A percentile compares a stretch with the other conserved stretches of the same genome.
Evolutionary conservation across 257 asterid genomes (phyloP).

Genomic region (Lycium ferocissimum): DNA sequence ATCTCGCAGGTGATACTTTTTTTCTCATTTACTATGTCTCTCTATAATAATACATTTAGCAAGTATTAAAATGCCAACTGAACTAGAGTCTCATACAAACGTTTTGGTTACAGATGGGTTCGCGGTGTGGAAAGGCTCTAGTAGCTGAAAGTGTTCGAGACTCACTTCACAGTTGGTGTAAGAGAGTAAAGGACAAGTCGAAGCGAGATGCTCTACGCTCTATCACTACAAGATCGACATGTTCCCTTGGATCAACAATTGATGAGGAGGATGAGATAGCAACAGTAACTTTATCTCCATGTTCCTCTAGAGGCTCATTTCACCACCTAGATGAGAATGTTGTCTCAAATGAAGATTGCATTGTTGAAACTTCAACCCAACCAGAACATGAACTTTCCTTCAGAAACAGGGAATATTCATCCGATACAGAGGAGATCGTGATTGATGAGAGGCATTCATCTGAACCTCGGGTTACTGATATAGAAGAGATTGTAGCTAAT

Average conservation of each 20-base stretch:
- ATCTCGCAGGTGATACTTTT: constrained; percentile 61
- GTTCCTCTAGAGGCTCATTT: constrained; percentile 62
- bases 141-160: constrained; percentile 86
- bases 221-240: constrained; percentile 72
- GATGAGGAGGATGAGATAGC: constrained; percentile 75
- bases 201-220: constrained; percentile 57
- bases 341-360: constrained; percentile 32
- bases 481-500: constrained; percentile 8
- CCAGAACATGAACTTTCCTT: constrained; percentile 39
- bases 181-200: constrained; percentile 78
- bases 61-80: not conserved
- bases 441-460: constrained; percentile 37
- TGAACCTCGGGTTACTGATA: constrained; percentile 9
- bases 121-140: constrained; percentile 79
- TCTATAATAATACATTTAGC: constrained; percentile 23
- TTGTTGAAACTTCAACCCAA: constrained; percentile 34
- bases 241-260: constrained; percentile 58
- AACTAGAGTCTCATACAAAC: not conserved
- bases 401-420: constrained; percentile 39
- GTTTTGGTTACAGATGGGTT: constrained; percentile 66
- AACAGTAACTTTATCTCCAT: constrained; percentile 72
- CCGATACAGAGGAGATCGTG: constrained; percentile 36
- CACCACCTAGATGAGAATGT: constrained; percentile 40
- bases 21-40: constrained; percentile 13
- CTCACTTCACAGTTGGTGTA: constrained; percentile 92